Percentiles rank a stretch among this genome's conserved stretches.
Conservation (phyloP, 495 filamentous ascomycete genomes). For the Xylaria curta region DNA sequence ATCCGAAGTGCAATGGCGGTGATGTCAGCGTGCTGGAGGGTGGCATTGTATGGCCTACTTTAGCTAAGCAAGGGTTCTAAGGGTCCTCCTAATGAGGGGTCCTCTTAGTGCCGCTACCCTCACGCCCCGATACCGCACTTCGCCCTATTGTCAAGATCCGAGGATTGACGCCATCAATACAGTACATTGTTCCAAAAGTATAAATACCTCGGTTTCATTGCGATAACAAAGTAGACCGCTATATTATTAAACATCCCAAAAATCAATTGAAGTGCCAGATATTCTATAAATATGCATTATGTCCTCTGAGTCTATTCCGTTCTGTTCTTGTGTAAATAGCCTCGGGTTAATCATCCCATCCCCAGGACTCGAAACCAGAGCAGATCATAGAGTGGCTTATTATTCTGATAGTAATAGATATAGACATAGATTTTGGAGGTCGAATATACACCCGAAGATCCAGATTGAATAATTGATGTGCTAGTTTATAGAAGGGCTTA, state of each 20-base stretch:
- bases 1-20: not conserved
- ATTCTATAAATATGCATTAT: no score
- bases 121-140: not conserved
- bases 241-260: no score
- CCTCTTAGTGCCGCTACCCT: not conserved
- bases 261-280: no score
- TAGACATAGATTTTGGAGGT: slow-evolving; percentile 6
- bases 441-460: not conserved
- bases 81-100: not conserved
- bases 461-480: slow-evolving; percentile 28
- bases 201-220: not conserved
- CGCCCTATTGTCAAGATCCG: not conserved
- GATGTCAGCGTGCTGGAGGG: not conserved
- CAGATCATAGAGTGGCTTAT: not conserved
- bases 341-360: no score
- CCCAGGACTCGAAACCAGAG: no score
- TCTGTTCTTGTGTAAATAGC: no score
- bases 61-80: not conserved
- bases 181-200: no score
- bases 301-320: no score
- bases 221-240: not conserved
- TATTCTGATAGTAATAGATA: no score
- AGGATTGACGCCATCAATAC: not conserved
- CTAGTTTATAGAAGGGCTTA: slow-evolving; percentile 26
- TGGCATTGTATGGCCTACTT: not conserved